A percentile compares a stretch with the other conserved stretches of the same genome.
Conservation (phyloP, 2,329 filamentous ascomycete genomes). For the Cercospora sp. region DNA sequence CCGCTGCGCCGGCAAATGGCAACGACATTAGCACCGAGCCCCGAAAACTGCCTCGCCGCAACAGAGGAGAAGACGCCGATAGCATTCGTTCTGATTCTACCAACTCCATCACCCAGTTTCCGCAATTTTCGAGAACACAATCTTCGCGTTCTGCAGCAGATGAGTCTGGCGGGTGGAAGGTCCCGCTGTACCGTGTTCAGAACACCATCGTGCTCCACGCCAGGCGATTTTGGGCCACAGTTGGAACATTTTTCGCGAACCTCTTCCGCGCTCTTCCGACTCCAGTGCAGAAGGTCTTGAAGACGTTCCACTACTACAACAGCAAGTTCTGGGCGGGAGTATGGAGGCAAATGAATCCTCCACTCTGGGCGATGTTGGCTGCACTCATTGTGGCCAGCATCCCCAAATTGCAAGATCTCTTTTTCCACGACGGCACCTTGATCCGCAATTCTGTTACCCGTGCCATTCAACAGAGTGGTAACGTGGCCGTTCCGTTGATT, state of each 20-base stretch:
- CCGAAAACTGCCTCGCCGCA: conserved; percentile 40
- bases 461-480: conserved; percentile 79
- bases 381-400: conserved; percentile 91
- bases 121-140: conserved; percentile 36
- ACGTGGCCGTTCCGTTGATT: conserved; percentile 92
- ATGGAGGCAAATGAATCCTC: conserved; percentile 97
- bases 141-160: conserved; percentile 14
- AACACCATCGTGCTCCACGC: conserved; percentile 26
- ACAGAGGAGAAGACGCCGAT: conserved; percentile 18
- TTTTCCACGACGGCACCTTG: conserved; percentile 88
- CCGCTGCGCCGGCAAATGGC: conserved; percentile 51
- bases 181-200: conserved; percentile 28
- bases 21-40: conserved; percentile 45
- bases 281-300: conserved; percentile 53
- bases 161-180: conserved; percentile 28
- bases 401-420: conserved; percentile 75
- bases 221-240: conserved; percentile 31
- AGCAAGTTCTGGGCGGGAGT: conserved; percentile 63
- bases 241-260: conserved; percentile 39
- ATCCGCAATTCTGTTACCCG: conserved; percentile 89
- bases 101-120: conserved; percentile 56
- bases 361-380: conserved; percentile 92
- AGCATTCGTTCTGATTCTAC: conserved; percentile 41
- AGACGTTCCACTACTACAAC: conserved; percentile 44
- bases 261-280: conserved; percentile 55